phyloP scores from a whole-genome alignment of 306 rosid genomes.

The Datisca glomerata region DNA sequence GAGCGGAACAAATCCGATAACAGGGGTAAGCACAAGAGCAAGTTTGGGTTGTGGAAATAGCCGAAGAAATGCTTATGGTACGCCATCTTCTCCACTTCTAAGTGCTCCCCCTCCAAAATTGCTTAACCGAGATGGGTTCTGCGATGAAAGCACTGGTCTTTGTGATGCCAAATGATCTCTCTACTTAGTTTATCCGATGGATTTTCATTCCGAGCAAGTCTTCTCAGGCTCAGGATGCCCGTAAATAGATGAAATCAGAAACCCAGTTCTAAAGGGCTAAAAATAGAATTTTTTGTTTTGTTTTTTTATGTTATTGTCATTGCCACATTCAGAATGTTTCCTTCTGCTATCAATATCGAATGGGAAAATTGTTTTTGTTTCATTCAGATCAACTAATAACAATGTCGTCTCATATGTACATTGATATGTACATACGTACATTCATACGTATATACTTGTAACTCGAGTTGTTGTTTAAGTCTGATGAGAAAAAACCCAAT shows the following conservation, averaged over 20 bases:
- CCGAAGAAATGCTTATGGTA: conserved; percentile 63
- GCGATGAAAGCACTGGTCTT: conserved; percentile 52
- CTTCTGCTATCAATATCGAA: no score
- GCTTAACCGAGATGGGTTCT: conserved; percentile 52
- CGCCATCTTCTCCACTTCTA: conserved; percentile 59
- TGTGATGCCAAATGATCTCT: conserved; percentile 44
- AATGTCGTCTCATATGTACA: no score
- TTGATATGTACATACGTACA: no score
- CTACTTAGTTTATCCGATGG: no score
- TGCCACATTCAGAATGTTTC: neutral
- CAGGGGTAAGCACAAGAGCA: conserved; percentile 45
- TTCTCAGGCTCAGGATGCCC: no score
- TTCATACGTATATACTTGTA: no score
- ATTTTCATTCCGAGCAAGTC: neutral
- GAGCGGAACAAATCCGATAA: conserved; percentile 39
- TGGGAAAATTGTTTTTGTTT: no score
- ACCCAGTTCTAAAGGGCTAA: no score
- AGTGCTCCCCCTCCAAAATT: conserved; percentile 66
- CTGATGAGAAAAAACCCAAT: no score
- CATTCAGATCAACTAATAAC: no score
- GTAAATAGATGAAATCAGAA: neutral
- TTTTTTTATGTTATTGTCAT: neutral
- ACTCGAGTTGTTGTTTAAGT: no score
- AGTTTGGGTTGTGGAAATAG: conserved; percentile 81
- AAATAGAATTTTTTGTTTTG: no score